Base-by-base conservation (phyloP, 2,329 filamentous ascomycete genomes). In the Paecilomyces fulvus region DNA sequence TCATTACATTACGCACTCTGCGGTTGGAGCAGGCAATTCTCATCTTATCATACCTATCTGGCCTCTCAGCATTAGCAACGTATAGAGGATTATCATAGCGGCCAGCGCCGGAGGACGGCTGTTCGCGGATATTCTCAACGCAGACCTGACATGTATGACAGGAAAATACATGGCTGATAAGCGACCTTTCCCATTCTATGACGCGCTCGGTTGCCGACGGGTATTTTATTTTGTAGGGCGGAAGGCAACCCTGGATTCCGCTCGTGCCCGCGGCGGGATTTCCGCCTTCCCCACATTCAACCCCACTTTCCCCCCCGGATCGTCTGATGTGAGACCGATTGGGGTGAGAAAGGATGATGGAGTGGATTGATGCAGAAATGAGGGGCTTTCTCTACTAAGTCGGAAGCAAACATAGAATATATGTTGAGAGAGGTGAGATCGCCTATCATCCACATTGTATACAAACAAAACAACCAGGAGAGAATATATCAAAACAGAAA, bases 401-500 rank as follows among this genome's bases (percentile, higher is more conserved):
- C 14, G 8, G 37, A 43, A 43, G 37, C 8, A 9, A 8, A 17
- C 8, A 17, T 20, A 17, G n/a, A 9, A 43, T 43, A 43, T 43
- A 43, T 17, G n/a, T 17, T 14, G 6, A n/a, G 33, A 37, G 7
- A 43, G 17, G 37, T 17, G 37, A 17, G 37, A 17, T 7, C n/a
- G 3, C 10, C 30, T 31, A 14, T 31, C 10, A 12, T 11, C 30
- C 3, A 31, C 5, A 31, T 14, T 31, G 12, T 31, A 30, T 11
- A n/a, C 8, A 4, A n/a, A 6, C n/a, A 43, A 17, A 43, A 6
- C n/a, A 17, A 9, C n/a, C n/a, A 48, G 21, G 2, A 49, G 7
- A 28, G 25, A 8, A 17, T 3, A 37, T 31, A 14, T 12, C n/a
- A 28, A 52, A 21, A 52, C 51, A 43, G 37, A 43, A 62, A 70